Percentiles rank a stretch among this genome's conserved stretches.
Conservation (phyloP, 148 eudicot species). For the Chenopodium suecicum region DNA sequence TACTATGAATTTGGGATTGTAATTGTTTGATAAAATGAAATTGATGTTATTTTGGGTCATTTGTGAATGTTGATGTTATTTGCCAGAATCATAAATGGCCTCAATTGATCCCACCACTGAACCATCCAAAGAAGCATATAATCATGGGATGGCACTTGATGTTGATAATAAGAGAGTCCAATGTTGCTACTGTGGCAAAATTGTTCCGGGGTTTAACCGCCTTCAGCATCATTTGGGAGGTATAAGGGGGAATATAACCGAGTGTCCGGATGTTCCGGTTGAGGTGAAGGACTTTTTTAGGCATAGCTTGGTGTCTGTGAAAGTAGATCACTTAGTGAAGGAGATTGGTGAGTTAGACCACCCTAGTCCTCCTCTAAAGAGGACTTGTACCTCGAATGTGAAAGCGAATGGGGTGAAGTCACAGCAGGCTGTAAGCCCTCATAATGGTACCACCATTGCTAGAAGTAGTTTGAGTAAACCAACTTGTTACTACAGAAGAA, state of each 20-base stretch:
- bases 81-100: slow-evolving; percentile 27
- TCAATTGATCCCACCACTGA: slow-evolving; percentile 25
- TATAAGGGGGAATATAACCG: slow-evolving; percentile 32
- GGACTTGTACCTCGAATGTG: slow-evolving; percentile 29
- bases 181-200: slow-evolving; percentile 53
- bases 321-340: slow-evolving; percentile 32
- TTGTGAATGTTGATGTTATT: slow-evolving; percentile 8
- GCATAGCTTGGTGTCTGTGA: slow-evolving; percentile 23
- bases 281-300: slow-evolving; percentile 37
- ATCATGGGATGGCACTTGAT: slow-evolving; percentile 51
- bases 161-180: slow-evolving; percentile 33
- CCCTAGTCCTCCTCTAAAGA: slow-evolving; percentile 34
- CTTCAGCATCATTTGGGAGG: slow-evolving; percentile 54
- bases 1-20: not conserved
- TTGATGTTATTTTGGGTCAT: not conserved
- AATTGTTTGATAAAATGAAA: not conserved
- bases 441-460: not conserved
- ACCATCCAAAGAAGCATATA: slow-evolving; percentile 29
- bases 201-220: slow-evolving; percentile 44
- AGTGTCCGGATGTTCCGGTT: slow-evolving; percentile 40
- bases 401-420: slow-evolving; percentile 16
- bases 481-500: slow-evolving; percentile 10
- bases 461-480: not conserved
- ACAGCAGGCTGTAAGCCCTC: not conserved
- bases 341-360: slow-evolving; percentile 35